phyloP scores from a whole-genome alignment of 805 yeast species.

The Kodamaea kaohsiungensis region DNA sequence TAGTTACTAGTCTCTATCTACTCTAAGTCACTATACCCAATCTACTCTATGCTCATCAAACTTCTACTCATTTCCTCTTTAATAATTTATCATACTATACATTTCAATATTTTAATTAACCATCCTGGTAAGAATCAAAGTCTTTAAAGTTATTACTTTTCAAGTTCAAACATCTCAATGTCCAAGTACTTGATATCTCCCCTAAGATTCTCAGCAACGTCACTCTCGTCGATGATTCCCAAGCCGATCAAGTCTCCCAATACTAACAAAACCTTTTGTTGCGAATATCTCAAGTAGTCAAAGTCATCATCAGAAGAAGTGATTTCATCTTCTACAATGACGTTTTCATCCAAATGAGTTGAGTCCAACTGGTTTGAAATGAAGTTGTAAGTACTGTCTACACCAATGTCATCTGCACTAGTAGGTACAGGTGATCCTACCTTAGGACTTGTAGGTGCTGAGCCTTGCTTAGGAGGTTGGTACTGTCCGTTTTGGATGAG shows the following conservation, averaged over 20 bases:
- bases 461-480: constrained; percentile 21
- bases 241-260: constrained; percentile 73
- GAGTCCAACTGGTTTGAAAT: constrained; percentile 55
- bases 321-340: constrained; percentile 33
- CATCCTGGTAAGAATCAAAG: too few relatives aligned
- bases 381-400: constrained; percentile 37
- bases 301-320: constrained; percentile 60
- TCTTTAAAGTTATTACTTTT: not conserved
- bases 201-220: constrained; percentile 25
- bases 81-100: not conserved
- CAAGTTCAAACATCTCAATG: not conserved
- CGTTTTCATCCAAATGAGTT: constrained; percentile 24
- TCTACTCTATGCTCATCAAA: too few relatives aligned
- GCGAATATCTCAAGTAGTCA: constrained; percentile 73
- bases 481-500: constrained; percentile 64
- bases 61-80: not conserved
- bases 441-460: constrained; percentile 9
- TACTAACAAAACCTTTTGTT: constrained; percentile 70
- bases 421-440: constrained; percentile 13
- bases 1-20: too few relatives aligned
- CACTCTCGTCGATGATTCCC: constrained; percentile 46
- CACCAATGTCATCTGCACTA: constrained; percentile 33
- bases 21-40: too few relatives aligned
- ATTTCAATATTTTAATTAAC: not conserved
- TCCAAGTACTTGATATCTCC: constrained; percentile 43